Evolutionary conservation across 1,284 basidiomycete species (phyloP).

Genomic region (Calocybe gambosa): DNA sequence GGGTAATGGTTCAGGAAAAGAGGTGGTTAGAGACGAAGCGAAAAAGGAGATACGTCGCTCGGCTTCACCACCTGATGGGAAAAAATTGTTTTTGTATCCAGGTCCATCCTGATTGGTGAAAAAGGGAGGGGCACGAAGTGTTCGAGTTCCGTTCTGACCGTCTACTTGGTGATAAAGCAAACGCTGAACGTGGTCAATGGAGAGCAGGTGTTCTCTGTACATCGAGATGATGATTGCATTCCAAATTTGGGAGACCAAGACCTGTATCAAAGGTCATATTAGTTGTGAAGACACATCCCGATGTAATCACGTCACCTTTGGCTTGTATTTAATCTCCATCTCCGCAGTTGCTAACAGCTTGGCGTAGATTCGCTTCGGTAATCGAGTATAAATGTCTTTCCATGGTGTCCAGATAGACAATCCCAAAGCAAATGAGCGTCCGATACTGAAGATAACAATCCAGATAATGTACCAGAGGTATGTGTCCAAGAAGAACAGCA

Average conservation of each 20-base stretch:
- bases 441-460: conserved; percentile 92
- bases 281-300: background rate
- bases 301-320: conserved; percentile 54
- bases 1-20: conserved; percentile 87
- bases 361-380: conserved; percentile 94
- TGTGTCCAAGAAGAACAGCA: conserved; percentile 95
- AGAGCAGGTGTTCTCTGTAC: conserved; percentile 94
- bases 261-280: conserved; percentile 30
- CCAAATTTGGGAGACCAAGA: conserved; percentile 96
- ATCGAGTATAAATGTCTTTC: conserved; percentile 91
- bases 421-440: conserved; percentile 82
- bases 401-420: conserved; percentile 97
- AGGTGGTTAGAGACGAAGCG: conserved; percentile 89
- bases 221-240: conserved; percentile 98
- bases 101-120: conserved; percentile 85
- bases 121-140: conserved; percentile 90
- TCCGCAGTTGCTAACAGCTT: conserved; percentile 89
- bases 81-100: conserved; percentile 76
- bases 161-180: conserved; percentile 94
- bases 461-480: conserved; percentile 98
- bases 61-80: conserved; percentile 90
- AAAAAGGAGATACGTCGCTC: conserved; percentile 97
- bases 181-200: conserved; percentile 92
- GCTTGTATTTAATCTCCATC: conserved; percentile 98
- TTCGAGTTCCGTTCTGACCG: conserved; percentile 78